Conservation (phyloP, 2,329 filamentous ascomycete genomes). For the Zymoseptoria tritici region DNA sequence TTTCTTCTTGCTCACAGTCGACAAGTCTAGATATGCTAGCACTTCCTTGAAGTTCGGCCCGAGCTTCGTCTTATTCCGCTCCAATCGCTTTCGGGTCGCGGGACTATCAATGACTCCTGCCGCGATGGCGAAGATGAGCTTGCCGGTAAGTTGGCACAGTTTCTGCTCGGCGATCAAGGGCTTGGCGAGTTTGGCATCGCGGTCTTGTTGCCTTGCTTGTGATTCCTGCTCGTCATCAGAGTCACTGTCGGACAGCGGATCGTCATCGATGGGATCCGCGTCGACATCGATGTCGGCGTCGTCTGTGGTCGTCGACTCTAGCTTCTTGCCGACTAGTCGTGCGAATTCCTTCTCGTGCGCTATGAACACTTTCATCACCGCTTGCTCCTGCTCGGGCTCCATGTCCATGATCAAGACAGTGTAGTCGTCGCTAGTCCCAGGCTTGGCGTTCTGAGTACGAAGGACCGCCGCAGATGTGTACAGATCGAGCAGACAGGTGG, state of each 20-base stretch:
- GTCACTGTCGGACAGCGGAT: constrained; percentile 30
- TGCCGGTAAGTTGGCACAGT: constrained; percentile 77
- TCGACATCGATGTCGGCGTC: constrained; percentile 41
- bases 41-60: constrained; percentile 83
- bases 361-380: constrained; percentile 70
- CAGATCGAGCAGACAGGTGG: constrained; percentile 72
- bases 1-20: constrained; percentile 39
- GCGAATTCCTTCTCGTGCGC: constrained; percentile 70
- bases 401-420: constrained; percentile 55
- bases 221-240: constrained; percentile 33
- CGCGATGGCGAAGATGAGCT: constrained; percentile 72
- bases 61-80: constrained; percentile 71
- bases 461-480: constrained; percentile 73
- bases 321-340: constrained; percentile 43
- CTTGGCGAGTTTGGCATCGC: constrained; percentile 46
- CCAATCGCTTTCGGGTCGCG: constrained; percentile 61
- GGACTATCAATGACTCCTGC: constrained; percentile 65
- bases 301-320: constrained; percentile 20
- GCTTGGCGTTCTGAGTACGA: constrained; percentile 27
- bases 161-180: constrained; percentile 74
- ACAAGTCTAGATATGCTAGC: constrained; percentile 64
- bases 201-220: constrained; percentile 50
- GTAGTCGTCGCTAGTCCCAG: constrained; percentile 37
- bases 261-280: constrained; percentile 24
- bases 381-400: constrained; percentile 51